Percentiles rank a stretch among this genome's conserved stretches.
Conservation (phyloP, 352 stramenopile genomes). For the Globisporangium barbulae region DNA sequence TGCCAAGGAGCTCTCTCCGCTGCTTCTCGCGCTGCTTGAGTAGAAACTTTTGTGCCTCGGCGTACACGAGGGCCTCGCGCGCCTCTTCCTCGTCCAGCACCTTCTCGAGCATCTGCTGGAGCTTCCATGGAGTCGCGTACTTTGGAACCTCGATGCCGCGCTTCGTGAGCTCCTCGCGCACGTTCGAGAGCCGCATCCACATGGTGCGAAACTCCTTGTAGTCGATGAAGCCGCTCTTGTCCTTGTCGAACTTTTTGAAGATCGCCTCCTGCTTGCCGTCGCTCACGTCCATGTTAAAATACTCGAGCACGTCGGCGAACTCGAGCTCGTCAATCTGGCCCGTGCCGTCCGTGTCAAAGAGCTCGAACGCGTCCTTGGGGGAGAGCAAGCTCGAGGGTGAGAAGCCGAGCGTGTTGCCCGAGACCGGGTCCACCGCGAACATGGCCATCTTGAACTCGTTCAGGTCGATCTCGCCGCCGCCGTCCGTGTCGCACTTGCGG, state of each 20-base stretch:
- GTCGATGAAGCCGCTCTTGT: constrained; percentile 90
- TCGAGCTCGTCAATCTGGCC: constrained; percentile 92
- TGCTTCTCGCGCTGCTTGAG: constrained; percentile 77
- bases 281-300: constrained; percentile 85
- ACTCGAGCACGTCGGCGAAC: constrained; percentile 93
- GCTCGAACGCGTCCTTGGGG: constrained; percentile 89
- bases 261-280: constrained; percentile 90
- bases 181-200: constrained; percentile 82
- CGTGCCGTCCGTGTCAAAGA: constrained; percentile 89
- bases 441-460: constrained; percentile 93
- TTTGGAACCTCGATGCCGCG: constrained; percentile 87
- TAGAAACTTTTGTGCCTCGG: constrained; percentile 72
- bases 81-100: constrained; percentile 90
- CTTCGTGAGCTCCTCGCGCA: constrained; percentile 82
- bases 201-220: constrained; percentile 94
- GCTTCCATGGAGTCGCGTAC: constrained; percentile 71
- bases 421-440: constrained; percentile 89
- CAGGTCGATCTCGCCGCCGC: constrained; percentile 89
- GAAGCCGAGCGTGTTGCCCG: constrained; percentile 77
- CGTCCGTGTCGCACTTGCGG: constrained; percentile 87
- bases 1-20: constrained; percentile 32
- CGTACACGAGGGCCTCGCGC: constrained; percentile 69
- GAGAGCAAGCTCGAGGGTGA: constrained; percentile 75
- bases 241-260: constrained; percentile 92
- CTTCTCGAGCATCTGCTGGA: constrained; percentile 86